A percentile compares a stretch with the other conserved stretches of the same genome.
Evolutionary conservation across 352 stramenopile species (phyloP).

Genomic region (Phytophthora agathidicida): DNA sequence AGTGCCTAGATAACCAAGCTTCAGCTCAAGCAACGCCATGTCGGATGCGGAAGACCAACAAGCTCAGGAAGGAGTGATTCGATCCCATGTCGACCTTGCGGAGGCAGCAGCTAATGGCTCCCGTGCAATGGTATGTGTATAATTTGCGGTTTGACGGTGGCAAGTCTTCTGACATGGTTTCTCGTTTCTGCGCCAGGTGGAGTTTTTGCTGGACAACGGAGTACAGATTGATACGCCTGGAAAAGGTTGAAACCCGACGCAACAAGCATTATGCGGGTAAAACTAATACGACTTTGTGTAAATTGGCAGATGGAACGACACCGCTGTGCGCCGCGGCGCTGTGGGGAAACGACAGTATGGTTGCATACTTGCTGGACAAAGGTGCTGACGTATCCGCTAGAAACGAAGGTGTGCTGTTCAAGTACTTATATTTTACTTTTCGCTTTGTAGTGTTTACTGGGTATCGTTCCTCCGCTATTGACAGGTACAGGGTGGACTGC

Average conservation of each 20-base stretch:
- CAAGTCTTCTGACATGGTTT: neutral
- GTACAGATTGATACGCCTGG: slow-evolving; percentile 54
- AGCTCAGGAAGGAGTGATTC: slow-evolving; percentile 51
- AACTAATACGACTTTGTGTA: neutral
- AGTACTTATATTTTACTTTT: neutral
- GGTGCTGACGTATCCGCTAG: slow-evolving; percentile 51
- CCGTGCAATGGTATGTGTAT: slow-evolving; percentile 49
- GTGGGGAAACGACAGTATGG: slow-evolving; percentile 73
- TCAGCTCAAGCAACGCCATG: slow-evolving; percentile 14
- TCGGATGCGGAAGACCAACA: slow-evolving; percentile 41
- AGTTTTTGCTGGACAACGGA: slow-evolving; percentile 64
- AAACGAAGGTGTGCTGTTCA: slow-evolving; percentile 56
- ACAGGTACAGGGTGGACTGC: slow-evolving; percentile 69
- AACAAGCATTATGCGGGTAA: too few relatives aligned
- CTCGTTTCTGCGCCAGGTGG: slow-evolving; percentile 36
- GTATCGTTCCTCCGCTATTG: neutral
- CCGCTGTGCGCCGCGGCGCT: slow-evolving; percentile 62
- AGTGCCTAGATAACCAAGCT: neutral
- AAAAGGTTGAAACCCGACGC: slow-evolving; percentile 42
- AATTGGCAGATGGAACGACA: slow-evolving; percentile 61
- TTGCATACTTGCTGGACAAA: slow-evolving; percentile 62
- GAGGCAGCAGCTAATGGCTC: slow-evolving; percentile 69
- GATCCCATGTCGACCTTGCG: slow-evolving; percentile 67
- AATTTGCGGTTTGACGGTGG: neutral
- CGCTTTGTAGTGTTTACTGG: neutral